Evolutionary conservation across 306 rosid species (phyloP).

Genomic region (Rosa rugosa): DNA sequence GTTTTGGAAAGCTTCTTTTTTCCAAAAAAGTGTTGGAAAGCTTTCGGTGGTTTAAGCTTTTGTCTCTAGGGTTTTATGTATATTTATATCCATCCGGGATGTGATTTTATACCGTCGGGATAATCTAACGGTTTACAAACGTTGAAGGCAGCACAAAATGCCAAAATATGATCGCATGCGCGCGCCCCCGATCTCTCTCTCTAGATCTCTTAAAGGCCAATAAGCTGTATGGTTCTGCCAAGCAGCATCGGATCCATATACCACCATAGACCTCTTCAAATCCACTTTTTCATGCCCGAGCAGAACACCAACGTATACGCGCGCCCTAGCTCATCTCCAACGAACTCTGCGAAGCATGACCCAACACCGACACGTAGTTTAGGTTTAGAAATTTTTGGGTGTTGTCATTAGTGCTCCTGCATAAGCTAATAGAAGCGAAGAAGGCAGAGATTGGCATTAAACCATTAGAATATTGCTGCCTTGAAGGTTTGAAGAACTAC

Average conservation of each 20-base stretch:
- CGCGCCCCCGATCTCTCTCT: no score
- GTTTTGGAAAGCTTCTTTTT: not conserved
- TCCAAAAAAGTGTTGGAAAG: not conserved
- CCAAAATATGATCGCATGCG: not conserved
- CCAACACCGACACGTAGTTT: no score
- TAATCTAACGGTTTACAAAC: not conserved
- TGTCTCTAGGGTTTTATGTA: not conserved
- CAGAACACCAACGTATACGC: not conserved
- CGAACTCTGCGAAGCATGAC: no score
- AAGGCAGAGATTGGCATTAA: not conserved
- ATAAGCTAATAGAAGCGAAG: not conserved
- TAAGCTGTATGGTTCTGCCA: not conserved
- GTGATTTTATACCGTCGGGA: not conserved
- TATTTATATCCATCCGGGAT: not conserved
- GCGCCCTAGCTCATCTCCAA: not conserved
- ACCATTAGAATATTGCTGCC: not conserved
- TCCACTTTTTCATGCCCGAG: not conserved
- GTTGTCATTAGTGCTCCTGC: not conserved
- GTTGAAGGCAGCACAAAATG: not conserved
- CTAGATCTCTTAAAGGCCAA: not conserved
- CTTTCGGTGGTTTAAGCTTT: constrained; percentile 11
- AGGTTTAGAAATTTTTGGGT: no score
- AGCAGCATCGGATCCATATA: not conserved
- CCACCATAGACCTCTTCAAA: not conserved
- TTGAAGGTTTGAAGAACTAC: not conserved